Conservation (phyloP, 345 rosid genomes). For the Gossypium turneri region DNA sequence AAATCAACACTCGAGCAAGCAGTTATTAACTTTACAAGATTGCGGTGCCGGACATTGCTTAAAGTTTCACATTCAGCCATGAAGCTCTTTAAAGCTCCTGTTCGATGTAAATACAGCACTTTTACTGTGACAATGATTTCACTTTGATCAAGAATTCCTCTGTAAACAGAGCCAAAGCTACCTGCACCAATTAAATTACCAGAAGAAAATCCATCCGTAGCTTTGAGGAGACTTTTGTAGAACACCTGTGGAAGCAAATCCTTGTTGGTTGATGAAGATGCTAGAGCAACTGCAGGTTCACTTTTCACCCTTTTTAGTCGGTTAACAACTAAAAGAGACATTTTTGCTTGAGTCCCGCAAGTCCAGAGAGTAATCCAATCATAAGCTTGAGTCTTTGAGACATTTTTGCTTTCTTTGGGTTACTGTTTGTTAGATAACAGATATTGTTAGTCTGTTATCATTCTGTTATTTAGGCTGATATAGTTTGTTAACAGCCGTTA, state of each 20-base stretch:
- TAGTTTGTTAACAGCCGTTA: too few species aligned
- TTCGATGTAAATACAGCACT: conserved; percentile 12
- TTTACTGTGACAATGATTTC: conserved; percentile 9
- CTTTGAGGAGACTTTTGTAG: conserved; percentile 2
- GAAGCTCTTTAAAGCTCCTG: conserved; percentile 24
- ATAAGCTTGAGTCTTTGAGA: background rate
- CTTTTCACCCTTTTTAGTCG: background rate
- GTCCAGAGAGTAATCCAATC: background rate
- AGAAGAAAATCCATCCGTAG: conserved; percentile 10
- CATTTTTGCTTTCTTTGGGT: conserved; percentile 1
- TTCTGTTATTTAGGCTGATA: too few species aligned
- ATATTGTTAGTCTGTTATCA: too few species aligned
- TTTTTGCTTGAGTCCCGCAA: background rate
- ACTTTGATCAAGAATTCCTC: conserved; percentile 9
- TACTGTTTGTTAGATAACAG: too few species aligned
- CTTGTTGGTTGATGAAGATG: background rate
- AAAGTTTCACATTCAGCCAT: conserved; percentile 17
- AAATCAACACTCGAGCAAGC: conserved; percentile 18
- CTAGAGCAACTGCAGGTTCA: background rate
- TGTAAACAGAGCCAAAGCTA: conserved; percentile 25
- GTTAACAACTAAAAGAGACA: background rate
- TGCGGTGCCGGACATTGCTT: conserved; percentile 11
- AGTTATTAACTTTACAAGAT: conserved; percentile 16
- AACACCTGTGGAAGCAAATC: conserved; percentile 1
- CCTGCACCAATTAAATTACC: conserved; percentile 14